Evolutionary conservation across 441 rosid genomes (phyloP), one percentile per base, ranked within the genome.

Genomic region (Bruguiera hainesii): DNA sequence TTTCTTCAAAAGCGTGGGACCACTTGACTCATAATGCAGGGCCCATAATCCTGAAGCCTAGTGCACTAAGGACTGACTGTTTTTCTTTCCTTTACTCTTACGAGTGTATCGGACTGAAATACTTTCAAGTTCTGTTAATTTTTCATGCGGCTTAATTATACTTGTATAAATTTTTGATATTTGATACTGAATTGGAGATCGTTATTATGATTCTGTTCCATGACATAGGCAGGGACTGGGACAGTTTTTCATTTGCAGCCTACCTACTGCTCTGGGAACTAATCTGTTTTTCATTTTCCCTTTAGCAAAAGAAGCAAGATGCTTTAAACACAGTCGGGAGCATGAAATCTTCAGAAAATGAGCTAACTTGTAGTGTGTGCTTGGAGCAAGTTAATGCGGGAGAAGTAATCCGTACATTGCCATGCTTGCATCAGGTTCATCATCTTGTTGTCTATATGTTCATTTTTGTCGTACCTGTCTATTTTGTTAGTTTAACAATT

Each of bases 341-440:
- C 78, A 63, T 56, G 71, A 85, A 85, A 72, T 79, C 73, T 64
- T 77, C 85, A 21, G 94, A 89, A 20, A 94, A 89, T 18, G 94
- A 83, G 75, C 80, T 93, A 68, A 87, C 96, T 63, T 90, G 98
- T 75, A 87, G 81, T 73, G 92, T 87, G 75, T 93, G 97, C 83
- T 83, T 90, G 73, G 98, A 90, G 82, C 96, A 90, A 87, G 98
- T 87, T 69, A 73, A 37, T 2, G 71, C 56, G 7, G 98, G 96
- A 42, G 97, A 90, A 78, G 48, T 85, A 15, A 79, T 90, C 64
- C 94, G 98, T 26, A 90, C 84, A 64, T 73, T 90, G 74, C 96
- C 94, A 6, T 88, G 97, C 72, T 77, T 88, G 83, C 97, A 90
- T 80, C 89, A 89, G 96, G 93, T 88, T 74, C 35, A 42, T 63